Base-by-base conservation (phyloP, 2,329 filamentous ascomycete species). In the Plenodomus biglobosus region DNA sequence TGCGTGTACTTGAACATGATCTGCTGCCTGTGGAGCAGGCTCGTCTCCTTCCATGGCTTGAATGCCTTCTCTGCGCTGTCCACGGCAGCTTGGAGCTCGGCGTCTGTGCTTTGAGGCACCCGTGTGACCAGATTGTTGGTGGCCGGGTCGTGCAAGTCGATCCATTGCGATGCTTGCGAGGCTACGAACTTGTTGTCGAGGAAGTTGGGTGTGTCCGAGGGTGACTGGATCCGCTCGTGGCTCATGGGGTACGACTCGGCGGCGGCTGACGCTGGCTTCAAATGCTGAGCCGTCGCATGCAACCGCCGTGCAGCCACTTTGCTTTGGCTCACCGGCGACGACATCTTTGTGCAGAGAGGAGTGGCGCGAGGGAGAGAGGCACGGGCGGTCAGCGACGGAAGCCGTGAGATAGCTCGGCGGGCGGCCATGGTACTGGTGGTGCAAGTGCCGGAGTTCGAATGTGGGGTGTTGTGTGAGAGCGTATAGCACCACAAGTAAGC, bases 1-100 rank as follows among this genome's bases (percentile, higher is more conserved):
- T 81, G 80, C 27, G 90, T 87, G 65, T 90, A 91, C 73, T 87
- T 87, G 80, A 94, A 92, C 87, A 92, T 90, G 75, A 92, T 86
- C 75, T 89, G 84, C 78, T 94, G 89, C 55, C 88, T 80, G 54
- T 82, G 77, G 58, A 94, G 79, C 55, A 92, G 77, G 68, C 84
- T 88, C 20, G 84, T 92, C 55, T 80, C 78, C 62, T 78, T 83
- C 89, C 89, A 94, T 42, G 78, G 78, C 56, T 85, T 82, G 71
- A 90, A 92, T 1, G 89, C 89, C 74, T 83, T 85, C 74, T 87
- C 76, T 3, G 89, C 88, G 67, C 86, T 89, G 58, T 83, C 86
- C 2, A 92, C 87, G 6, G 85, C 86, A 13, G 86, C 85, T 72
- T 81, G 81, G 63, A 94, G 82, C 78, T 94, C 89, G 48, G 76